A percentile compares a stretch with the other conserved stretches of the same genome.
Evolutionary conservation across 257 asterid genomes (phyloP).

Genomic region (Orobanche coerulescens): DNA sequence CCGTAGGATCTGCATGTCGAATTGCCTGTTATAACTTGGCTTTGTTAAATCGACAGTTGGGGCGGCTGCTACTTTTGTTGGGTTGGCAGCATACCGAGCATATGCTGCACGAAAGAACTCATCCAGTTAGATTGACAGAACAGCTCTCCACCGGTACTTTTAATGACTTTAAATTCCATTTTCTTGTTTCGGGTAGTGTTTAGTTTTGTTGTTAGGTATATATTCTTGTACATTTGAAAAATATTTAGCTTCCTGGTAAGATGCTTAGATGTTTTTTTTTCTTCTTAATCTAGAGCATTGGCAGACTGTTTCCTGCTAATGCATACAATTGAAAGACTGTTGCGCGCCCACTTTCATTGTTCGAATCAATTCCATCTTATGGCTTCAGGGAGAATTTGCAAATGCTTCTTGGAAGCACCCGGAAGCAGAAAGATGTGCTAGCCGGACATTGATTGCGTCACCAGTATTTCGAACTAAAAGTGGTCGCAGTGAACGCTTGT

Average conservation of each 20-base stretch:
- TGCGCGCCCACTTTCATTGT: constrained; percentile 8
- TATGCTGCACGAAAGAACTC: constrained; percentile 72
- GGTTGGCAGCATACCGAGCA: constrained; percentile 72
- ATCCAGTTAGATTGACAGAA: constrained; percentile 39
- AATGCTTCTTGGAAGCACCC: too few relatives aligned
- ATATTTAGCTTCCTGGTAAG: neutral
- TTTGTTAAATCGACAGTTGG: constrained; percentile 53
- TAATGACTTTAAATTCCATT: neutral
- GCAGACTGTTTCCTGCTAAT: constrained; percentile 8
- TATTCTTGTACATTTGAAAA: constrained; percentile 4
- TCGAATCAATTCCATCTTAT: neutral
- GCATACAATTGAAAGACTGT: neutral
- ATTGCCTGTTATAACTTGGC: constrained; percentile 14
- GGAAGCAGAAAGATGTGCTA: too few relatives aligned
- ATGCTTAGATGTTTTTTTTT: constrained; percentile 1
- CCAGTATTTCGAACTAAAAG: too few relatives aligned
- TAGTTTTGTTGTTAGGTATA: neutral
- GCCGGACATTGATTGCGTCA: too few relatives aligned
- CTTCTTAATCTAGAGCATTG: constrained; percentile 14
- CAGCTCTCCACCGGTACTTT: constrained; percentile 18
- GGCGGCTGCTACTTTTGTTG: constrained; percentile 76
- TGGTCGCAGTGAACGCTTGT: too few relatives aligned
- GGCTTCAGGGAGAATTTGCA: too few relatives aligned
- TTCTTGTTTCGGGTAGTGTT: neutral
- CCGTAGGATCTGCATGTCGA: neutral